Evolutionary conservation across 768 basidiomycete genomes (phyloP), one percentile per base, ranked within the genome.

Genomic region (Leccinum barrowsii): DNA sequence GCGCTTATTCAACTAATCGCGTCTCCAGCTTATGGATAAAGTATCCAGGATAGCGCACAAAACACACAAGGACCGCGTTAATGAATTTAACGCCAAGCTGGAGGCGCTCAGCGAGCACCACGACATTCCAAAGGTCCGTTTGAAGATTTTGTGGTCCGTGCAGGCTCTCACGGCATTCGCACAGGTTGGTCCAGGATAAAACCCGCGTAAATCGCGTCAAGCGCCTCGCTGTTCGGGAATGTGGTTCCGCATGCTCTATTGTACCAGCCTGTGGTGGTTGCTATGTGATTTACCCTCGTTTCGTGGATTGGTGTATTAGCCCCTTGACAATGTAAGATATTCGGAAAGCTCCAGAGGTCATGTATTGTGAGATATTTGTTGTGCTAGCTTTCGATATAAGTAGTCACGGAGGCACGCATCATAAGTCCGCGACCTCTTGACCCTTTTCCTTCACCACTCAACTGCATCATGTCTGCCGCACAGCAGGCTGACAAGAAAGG

Each of bases 1-100:
- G 15, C 37, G 30, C n/a, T 26, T 17, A 42, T 26, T 7, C 26
- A 6, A 13, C 58, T 69, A 19, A 73, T 49, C 52, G 26, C 19
- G 53, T 37, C 52, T 13, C n/a, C 46, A 94, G 92, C 82, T 94
- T 49, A 81, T 82, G 22, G 82, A 85, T 59, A 85, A 83, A 64
- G 90, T 95, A 17, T 80, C 83, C 17, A 90, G 84, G 74, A 67
- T 90, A 67, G 93, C 94, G 0, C 78, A 78, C 66, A 92, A 90
- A 76, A 92, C 90, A 6, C 94, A 97, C 75, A 97, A 97, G 75
- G 94, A 97, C 60, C 87, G 94, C 46, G 94, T 97, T 37, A 85
- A 83, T 62, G 92, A 94, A 67, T 92, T 95, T 67, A 97, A 97
- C 68, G 67, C 82, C 24, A 90, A 94, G 70, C 78, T 97, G 8